Evolutionary conservation across 768 basidiomycete genomes (phyloP).

Genomic region (Cystobasidium tubakii): DNA sequence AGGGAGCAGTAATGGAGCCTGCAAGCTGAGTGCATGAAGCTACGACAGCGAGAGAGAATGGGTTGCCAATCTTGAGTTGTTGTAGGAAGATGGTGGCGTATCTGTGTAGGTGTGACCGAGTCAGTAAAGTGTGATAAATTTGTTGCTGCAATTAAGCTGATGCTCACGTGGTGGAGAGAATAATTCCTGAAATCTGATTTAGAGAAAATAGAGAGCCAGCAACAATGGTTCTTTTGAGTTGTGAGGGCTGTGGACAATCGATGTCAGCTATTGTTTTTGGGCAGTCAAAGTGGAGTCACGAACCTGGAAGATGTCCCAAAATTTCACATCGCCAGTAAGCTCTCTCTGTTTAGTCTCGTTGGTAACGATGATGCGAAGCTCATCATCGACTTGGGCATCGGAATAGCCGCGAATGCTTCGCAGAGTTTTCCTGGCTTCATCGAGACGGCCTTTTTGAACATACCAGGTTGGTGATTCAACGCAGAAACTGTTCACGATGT

Average conservation of each 20-base stretch:
- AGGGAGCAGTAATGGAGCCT: neutral
- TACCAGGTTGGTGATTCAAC: neutral
- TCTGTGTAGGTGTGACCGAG: no score
- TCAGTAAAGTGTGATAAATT: no score
- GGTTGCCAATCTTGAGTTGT: neutral
- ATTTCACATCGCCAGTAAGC: neutral
- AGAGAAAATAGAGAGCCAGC: neutral
- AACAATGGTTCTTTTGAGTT: neutral
- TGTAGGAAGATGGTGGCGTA: slow-evolving; percentile 4
- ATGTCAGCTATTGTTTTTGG: neutral
- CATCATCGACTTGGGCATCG: slow-evolving; percentile 3
- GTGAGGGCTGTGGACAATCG: neutral
- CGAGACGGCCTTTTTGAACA: neutral
- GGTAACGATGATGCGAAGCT: neutral
- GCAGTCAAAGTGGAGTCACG: neutral
- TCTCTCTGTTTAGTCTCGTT: neutral
- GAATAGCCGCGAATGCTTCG: neutral
- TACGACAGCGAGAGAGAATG: neutral
- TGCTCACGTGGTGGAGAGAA: neutral
- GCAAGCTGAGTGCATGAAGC: neutral
- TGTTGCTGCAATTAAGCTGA: no score
- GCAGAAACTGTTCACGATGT: neutral
- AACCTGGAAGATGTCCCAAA: neutral
- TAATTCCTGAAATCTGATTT: neutral
- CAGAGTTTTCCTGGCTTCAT: neutral